Percentiles rank a stretch among this genome's conserved stretches.
These are phyloP conservation scores for Helicocarpus griseus DNA, from an alignment of 2,329 filamentous ascomycete genomes.

Conservation along the genomic window DNA sequence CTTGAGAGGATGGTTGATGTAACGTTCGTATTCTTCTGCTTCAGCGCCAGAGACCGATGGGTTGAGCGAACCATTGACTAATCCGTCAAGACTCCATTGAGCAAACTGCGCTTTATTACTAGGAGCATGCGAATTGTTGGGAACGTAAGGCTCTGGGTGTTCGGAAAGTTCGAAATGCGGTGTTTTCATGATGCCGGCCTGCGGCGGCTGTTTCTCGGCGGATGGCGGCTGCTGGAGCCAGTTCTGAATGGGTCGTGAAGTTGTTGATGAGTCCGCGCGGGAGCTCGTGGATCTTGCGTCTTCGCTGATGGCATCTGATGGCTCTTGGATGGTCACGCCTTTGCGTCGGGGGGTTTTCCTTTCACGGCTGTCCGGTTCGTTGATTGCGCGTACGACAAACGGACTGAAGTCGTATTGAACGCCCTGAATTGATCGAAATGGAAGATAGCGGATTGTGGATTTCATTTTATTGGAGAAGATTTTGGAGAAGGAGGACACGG, in stretches of 20 bases:
- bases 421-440: conserved; percentile 57
- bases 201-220: conserved; percentile 23
- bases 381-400: conserved; percentile 62
- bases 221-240: conserved; percentile 26
- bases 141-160: conserved; percentile 14
- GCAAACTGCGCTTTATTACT: conserved; percentile 71
- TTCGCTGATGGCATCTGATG: conserved; percentile 37
- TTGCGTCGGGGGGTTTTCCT: conserved; percentile 51
- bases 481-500: conserved; percentile 80
- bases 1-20: conserved; percentile 80
- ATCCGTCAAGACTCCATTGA: conserved; percentile 63
- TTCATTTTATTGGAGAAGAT: conserved; percentile 91
- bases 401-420: conserved; percentile 77
- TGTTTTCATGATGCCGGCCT: conserved; percentile 50
- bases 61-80: conserved; percentile 76
- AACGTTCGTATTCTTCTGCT: conserved; percentile 76
- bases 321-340: conserved; percentile 60
- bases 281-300: conserved; percentile 30
- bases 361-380: conserved; percentile 50
- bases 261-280: conserved; percentile 10
- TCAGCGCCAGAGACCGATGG: conserved; percentile 70
- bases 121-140: conserved; percentile 38
- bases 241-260: conserved; percentile 16
- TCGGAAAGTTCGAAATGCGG: conserved; percentile 21
- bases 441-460: conserved; percentile 74